Conservation (phyloP, 495 filamentous ascomycete species). For the Lasiosphaeria miniovina region DNA sequence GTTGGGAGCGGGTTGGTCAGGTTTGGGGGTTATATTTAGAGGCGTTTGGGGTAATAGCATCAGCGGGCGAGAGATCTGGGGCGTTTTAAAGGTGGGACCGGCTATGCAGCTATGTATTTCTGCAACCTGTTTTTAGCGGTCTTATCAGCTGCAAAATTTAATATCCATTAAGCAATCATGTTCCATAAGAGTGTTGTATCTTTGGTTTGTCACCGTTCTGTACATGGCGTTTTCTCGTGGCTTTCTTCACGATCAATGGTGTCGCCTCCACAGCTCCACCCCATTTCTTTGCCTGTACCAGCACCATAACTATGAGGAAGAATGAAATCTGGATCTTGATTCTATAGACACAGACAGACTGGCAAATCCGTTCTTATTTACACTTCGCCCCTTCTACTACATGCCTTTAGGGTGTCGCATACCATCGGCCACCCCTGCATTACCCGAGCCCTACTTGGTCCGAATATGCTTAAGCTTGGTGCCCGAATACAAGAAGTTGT, state of each 20-base stretch:
- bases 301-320: too few species aligned
- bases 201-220: too few species aligned
- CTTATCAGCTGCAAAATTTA: too few species aligned
- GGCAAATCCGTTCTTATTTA: conserved; percentile 2
- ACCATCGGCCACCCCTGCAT: conserved; percentile 16
- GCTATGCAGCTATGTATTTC: too few species aligned
- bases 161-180: too few species aligned
- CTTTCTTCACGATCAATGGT: too few species aligned
- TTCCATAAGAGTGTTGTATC: background rate
- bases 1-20: background rate
- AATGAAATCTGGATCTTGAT: too few species aligned
- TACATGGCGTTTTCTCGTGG: too few species aligned
- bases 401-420: too few species aligned
- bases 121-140: too few species aligned
- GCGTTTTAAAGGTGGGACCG: background rate
- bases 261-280: too few species aligned
- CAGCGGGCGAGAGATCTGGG: background rate
- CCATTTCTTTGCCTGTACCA: too few species aligned
- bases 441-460: conserved; percentile 65
- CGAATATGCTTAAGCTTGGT: conserved; percentile 88
- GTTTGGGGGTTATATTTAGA: background rate
- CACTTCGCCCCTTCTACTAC: background rate
- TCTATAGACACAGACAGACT: background rate
- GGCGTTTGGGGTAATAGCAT: background rate
- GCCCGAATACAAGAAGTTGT: conserved; percentile 84